Conservation (phyloP, 2,329 filamentous ascomycete species). For the Stagonosporopsis rhizophila region DNA sequence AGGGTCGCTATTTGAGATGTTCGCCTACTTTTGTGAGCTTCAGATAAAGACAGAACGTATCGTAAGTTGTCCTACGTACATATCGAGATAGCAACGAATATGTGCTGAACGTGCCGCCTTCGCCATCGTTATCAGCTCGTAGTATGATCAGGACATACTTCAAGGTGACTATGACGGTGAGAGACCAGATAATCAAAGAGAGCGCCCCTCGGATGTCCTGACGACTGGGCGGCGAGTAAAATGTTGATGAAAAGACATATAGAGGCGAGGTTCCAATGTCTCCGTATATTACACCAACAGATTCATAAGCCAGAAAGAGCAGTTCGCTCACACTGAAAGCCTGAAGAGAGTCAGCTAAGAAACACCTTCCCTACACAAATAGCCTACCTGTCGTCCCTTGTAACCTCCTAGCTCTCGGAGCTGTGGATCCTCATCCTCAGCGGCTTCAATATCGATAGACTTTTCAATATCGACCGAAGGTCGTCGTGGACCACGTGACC, state of each 20-base stretch:
- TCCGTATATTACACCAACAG: conserved; percentile 71
- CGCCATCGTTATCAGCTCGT: conserved; percentile 72
- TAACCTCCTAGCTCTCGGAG: conserved; percentile 40
- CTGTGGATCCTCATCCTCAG: conserved; percentile 44
- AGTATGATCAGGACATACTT: conserved; percentile 74
- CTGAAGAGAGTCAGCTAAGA: conserved; percentile 20
- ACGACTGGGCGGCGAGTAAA: conserved; percentile 58
- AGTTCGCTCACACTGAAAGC: conserved; percentile 39
- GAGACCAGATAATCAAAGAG: conserved; percentile 73
- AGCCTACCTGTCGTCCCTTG: conserved; percentile 39
- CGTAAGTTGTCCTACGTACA: conserved; percentile 39
- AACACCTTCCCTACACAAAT: conserved; percentile 8
- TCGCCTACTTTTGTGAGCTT: conserved; percentile 58
- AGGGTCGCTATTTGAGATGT: conserved; percentile 68
- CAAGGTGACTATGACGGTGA: conserved; percentile 73
- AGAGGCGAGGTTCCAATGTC: conserved; percentile 72
- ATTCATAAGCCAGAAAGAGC: conserved; percentile 63
- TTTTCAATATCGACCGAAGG: conserved; percentile 71
- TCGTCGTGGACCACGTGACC: conserved; percentile 17
- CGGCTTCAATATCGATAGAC: conserved; percentile 49
- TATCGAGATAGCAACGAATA: conserved; percentile 69
- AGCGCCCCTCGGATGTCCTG: conserved; percentile 69
- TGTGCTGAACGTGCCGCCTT: conserved; percentile 73
- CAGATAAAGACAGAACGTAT: background rate
- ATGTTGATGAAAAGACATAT: conserved; percentile 76